Conservation (phyloP, 345 rosid genomes). For the Lepidium didymum region DNA sequence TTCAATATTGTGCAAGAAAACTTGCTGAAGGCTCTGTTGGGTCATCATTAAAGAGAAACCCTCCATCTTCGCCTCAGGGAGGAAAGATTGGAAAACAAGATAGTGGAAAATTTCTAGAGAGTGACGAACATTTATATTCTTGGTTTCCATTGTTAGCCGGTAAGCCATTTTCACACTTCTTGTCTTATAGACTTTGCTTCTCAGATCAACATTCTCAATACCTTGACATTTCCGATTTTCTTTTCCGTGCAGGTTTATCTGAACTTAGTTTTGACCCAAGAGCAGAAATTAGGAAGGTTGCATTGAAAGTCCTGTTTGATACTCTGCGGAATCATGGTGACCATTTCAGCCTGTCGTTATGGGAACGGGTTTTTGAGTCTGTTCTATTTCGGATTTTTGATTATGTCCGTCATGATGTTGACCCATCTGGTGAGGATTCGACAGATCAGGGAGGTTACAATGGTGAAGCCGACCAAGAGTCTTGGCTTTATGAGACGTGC, state of each 20-base stretch:
- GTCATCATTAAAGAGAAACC: slow-evolving; percentile 53
- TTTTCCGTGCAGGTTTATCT: slow-evolving; percentile 56
- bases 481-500: slow-evolving; percentile 96
- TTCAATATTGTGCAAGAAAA: slow-evolving; percentile 83
- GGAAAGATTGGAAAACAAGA: slow-evolving; percentile 50
- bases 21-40: slow-evolving; percentile 80
- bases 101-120: slow-evolving; percentile 51
- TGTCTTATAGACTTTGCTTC: not conserved
- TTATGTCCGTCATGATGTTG: slow-evolving; percentile 78
- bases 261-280: slow-evolving; percentile 96
- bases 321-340: slow-evolving; percentile 85
- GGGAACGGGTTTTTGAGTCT: slow-evolving; percentile 87
- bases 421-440: slow-evolving; percentile 60
- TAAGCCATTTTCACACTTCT: slow-evolving; percentile 24
- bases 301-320: slow-evolving; percentile 82
- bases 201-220: not conserved
- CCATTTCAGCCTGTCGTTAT: slow-evolving; percentile 68
- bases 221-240: not conserved
- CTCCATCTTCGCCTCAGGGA: slow-evolving; percentile 37
- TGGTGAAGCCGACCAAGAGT: slow-evolving; percentile 74
- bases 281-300: slow-evolving; percentile 84
- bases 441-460: slow-evolving; percentile 42
- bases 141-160: slow-evolving; percentile 95
- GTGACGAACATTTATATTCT: slow-evolving; percentile 78
- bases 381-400: slow-evolving; percentile 88